Conservation (phyloP, 2,329 filamentous ascomycete species). For the Calonectria pseudoturangicola region DNA sequence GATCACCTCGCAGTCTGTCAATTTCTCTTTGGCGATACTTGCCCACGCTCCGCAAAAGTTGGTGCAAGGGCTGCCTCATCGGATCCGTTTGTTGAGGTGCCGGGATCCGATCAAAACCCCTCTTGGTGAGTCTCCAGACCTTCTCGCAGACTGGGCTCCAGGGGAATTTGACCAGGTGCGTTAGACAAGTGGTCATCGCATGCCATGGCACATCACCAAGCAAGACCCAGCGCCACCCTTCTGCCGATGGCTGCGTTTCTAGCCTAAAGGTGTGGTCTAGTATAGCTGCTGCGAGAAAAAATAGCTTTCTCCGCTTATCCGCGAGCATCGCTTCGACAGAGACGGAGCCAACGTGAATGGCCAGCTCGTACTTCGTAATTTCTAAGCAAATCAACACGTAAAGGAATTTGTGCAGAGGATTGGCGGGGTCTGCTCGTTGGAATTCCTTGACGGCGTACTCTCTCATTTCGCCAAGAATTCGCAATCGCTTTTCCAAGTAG, state of each 20-base stretch:
- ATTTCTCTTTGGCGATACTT: slow-evolving; percentile 14
- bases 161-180: background rate
- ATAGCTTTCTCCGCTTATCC: background rate
- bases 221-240: slow-evolving; percentile 19
- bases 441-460: background rate
- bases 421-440: background rate
- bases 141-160: slow-evolving; percentile 8
- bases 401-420: background rate
- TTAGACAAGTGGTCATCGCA: background rate
- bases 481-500: background rate
- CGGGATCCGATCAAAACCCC: slow-evolving; percentile 12
- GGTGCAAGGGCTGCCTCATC: slow-evolving; percentile 1
- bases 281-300: background rate
- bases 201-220: slow-evolving; percentile 6
- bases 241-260: background rate
- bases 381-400: background rate
- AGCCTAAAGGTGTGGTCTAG: slow-evolving; percentile 1
- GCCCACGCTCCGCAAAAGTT: background rate
- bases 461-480: slow-evolving; percentile 3
- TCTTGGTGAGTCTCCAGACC: background rate
- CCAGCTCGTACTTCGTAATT: slow-evolving; percentile 1
- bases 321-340: background rate
- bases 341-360: background rate
- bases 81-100: slow-evolving; percentile 10
- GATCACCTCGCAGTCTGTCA: slow-evolving; percentile 6